Percentiles rank a stretch among this genome's conserved stretches.
Evolutionary conservation across 306 rosid genomes (phyloP).

Genomic region (Gastrolobium bilobum): DNA sequence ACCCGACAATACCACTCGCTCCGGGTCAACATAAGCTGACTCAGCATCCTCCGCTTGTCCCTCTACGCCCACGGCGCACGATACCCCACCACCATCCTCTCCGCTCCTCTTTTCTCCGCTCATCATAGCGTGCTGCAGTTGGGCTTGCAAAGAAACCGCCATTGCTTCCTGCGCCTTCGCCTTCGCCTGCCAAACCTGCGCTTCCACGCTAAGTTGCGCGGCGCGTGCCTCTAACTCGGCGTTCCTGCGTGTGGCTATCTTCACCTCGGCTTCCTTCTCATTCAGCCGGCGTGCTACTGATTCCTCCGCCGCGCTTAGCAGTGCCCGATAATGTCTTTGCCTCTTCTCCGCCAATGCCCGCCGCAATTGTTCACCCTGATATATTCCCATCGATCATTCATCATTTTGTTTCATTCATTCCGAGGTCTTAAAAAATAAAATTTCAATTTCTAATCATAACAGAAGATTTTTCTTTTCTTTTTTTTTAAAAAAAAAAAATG

Average conservation of each 20-base stretch:
- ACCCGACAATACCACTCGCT: constrained; percentile 53
- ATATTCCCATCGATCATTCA: background rate
- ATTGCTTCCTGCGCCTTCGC: constrained; percentile 79
- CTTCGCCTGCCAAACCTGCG: constrained; percentile 88
- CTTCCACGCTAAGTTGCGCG: constrained; percentile 74
- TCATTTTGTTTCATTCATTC: background rate
- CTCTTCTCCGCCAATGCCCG: constrained; percentile 75
- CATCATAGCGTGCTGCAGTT: constrained; percentile 79
- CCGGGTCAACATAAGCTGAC: constrained; percentile 85
- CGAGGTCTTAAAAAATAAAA: background rate
- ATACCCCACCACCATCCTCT: constrained; percentile 55
- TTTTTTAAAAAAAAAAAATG: background rate
- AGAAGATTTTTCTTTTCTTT: no score
- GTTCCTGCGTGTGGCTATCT: constrained; percentile 74
- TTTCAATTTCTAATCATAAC: background rate
- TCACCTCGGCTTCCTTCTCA: constrained; percentile 76
- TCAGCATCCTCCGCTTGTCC: constrained; percentile 88
- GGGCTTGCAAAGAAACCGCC: constrained; percentile 76
- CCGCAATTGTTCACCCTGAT: constrained; percentile 75
- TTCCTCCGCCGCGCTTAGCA: constrained; percentile 74
- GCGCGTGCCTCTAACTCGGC: constrained; percentile 89
- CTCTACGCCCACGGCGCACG: constrained; percentile 59
- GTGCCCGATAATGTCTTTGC: constrained; percentile 69
- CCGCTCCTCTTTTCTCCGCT: constrained; percentile 47
- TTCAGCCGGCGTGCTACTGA: constrained; percentile 61